Evolutionary conservation across 148 eudicot species (phyloP).

Genomic region (Rhododendron vialii): DNA sequence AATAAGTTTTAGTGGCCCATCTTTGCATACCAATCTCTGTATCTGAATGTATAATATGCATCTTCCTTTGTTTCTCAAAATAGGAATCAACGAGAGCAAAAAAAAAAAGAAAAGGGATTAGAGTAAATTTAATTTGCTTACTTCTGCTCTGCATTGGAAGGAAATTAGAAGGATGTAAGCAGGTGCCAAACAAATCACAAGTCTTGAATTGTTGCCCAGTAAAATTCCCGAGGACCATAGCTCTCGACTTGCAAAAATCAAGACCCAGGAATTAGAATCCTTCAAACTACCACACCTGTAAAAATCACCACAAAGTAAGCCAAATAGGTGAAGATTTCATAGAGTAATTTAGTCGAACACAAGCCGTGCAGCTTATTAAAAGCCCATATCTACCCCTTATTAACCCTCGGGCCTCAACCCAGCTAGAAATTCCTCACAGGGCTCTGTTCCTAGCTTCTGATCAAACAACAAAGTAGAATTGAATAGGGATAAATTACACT

Average conservation of each 20-base stretch:
- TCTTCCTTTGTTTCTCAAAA: background rate
- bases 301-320: background rate
- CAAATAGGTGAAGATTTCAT: background rate
- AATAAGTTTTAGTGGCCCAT: background rate
- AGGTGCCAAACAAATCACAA: constrained; percentile 29
- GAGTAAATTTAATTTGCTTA: constrained; percentile 14
- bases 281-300: background rate
- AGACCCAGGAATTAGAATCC: background rate
- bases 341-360: background rate
- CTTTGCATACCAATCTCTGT: background rate
- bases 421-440: background rate
- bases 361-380: background rate
- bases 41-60: background rate
- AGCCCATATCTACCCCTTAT: background rate
- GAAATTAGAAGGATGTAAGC: constrained; percentile 7
- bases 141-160: constrained; percentile 32
- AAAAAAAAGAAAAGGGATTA: background rate
- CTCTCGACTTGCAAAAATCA: background rate
- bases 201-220: constrained; percentile 21
- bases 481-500: background rate
- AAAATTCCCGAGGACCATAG: constrained; percentile 15
- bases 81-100: background rate
- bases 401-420: background rate
- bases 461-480: background rate
- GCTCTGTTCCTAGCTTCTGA: background rate